Base-by-base conservation (phyloP, 495 filamentous ascomycete genomes). In the Corynascus novoguineensis region DNA sequence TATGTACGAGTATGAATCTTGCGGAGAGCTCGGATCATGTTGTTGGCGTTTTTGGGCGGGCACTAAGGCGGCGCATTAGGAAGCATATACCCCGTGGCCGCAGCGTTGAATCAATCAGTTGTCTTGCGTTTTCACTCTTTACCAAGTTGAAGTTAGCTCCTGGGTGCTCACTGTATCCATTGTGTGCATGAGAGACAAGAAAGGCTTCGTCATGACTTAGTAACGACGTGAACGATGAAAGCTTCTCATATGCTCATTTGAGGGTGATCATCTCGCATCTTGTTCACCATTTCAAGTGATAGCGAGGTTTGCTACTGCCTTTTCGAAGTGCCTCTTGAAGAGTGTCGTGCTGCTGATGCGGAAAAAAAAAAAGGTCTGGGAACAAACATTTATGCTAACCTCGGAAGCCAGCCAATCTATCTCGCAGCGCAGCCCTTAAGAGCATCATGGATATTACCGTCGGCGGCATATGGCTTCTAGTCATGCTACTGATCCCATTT, bases 311-410 rank as follows among this genome's bases (percentile, higher is more conserved):
- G n/a, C n/a, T n/a, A 8, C 19, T 1, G 57, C 48, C 0, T 65
- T 73, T 53, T 7, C 65, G 11, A 27, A 14, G 5, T 32, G 49
- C 8, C 51, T 73, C 28, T 38, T 22, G 9, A 27, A 59, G 2
- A 63, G 64, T 32, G 61, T n/a, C n/a, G n/a, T n/a, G n/a, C n/a
- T n/a, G n/a, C n/a, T n/a, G n/a, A n/a, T n/a, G n/a, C n/a, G n/a
- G n/a, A n/a, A n/a, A n/a, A n/a, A n/a, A n/a, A n/a, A n/a, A n/a
- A n/a, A n/a, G n/a, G n/a, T n/a, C n/a, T n/a, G 67, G 0, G 69
- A 75, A 50, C 68, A 70, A n/a, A 72, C 17, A 62, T 75, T 35
- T 71, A 50, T 40, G n/a, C 67, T 34, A 55, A 67, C 38, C 55
- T 69, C 19, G 55, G 29, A 22, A 7, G 31, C 0, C 27, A 38